A percentile compares a stretch with the other conserved stretches of the same genome.
Evolutionary conservation across 495 filamentous ascomycete species (phyloP).

Genomic region (Parathielavia hyrcaniae): DNA sequence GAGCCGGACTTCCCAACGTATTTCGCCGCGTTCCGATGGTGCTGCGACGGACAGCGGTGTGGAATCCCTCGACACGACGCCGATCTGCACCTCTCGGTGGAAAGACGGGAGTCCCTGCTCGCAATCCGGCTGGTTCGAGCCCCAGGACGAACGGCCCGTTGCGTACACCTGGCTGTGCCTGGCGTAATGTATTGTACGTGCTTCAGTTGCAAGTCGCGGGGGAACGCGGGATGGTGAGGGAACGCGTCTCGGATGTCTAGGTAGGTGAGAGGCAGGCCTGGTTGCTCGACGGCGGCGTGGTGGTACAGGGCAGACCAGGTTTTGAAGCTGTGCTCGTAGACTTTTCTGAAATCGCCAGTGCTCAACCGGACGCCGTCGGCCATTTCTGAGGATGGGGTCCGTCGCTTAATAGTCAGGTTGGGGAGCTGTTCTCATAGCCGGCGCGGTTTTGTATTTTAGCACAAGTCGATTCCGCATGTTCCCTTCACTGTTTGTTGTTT

Average conservation of each 20-base stretch:
- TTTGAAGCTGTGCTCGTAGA: conserved; percentile 10
- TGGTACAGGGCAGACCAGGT: conserved; percentile 8
- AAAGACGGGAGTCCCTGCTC: not conserved
- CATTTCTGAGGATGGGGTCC: not conserved
- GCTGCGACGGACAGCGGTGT: not conserved
- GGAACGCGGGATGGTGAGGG: not conserved
- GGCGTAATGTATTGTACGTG: not conserved
- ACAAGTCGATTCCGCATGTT: no score
- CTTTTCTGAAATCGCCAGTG: not conserved
- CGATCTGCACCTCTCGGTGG: conserved; percentile 5
- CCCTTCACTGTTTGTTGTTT: no score
- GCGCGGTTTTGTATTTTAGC: no score
- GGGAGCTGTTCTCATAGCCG: no score
- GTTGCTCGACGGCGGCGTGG: not conserved
- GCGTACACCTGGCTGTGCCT: conserved; percentile 1
- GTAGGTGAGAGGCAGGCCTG: conserved; percentile 3
- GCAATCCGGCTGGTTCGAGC: not conserved
- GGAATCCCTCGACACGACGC: not conserved
- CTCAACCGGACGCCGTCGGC: conserved; percentile 5
- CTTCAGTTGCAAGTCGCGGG: not conserved
- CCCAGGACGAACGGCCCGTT: not conserved
- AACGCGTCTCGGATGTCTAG: not conserved
- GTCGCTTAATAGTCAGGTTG: no score
- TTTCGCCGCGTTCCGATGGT: not conserved
- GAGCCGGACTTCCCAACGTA: conserved; percentile 12